Conservation (phyloP, 2,329 filamentous ascomycete genomes). For the Penicillium sp. region DNA sequence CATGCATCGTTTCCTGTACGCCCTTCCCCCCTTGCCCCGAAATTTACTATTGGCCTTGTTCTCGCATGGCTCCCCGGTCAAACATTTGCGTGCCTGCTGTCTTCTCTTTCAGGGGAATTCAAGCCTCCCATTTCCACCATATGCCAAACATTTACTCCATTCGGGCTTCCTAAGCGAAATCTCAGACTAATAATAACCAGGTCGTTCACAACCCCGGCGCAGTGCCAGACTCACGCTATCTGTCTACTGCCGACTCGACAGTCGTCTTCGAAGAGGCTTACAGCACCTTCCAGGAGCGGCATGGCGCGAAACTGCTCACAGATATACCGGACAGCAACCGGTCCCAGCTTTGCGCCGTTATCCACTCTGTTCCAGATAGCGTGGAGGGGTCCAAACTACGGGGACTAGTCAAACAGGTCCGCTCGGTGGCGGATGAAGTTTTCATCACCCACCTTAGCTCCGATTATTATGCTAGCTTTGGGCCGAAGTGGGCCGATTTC, state of each 20-base stretch:
- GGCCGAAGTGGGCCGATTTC: conserved; percentile 38
- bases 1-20: background rate
- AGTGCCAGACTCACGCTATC: conserved; percentile 42
- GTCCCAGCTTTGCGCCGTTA: conserved; percentile 33
- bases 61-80: background rate
- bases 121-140: background rate
- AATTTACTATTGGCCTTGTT: background rate
- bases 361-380: conserved; percentile 39
- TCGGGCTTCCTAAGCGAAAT: background rate
- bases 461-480: conserved; percentile 44
- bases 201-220: conserved; percentile 49
- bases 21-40: background rate
- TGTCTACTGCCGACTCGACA: conserved; percentile 44
- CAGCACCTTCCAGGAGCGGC: conserved; percentile 35
- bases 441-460: conserved; percentile 41
- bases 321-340: conserved; percentile 33
- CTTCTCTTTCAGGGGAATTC: too few species aligned
- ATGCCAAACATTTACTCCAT: background rate
- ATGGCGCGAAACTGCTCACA: conserved; percentile 32
- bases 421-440: conserved; percentile 37
- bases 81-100: background rate
- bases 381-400: conserved; percentile 31
- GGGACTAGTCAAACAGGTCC: conserved; percentile 35
- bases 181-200: conserved; percentile 23
- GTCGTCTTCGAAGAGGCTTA: conserved; percentile 49